phyloP scores from a whole-genome alignment of 192 early-diverging fungal genomes.

The Dispira simplex region DNA sequence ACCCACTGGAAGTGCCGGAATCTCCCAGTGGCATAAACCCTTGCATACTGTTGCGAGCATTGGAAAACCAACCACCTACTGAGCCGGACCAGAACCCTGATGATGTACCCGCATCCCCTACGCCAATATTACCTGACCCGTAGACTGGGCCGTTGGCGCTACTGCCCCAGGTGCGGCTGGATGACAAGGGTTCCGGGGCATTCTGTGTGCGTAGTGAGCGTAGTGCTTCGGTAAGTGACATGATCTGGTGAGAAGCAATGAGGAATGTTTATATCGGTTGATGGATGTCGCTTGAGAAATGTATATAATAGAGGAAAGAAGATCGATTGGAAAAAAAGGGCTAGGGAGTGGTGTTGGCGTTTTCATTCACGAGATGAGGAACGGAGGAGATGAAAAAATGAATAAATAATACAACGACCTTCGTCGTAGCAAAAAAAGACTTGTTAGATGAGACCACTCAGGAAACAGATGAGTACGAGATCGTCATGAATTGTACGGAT shows the following conservation, averaged over 20 bases:
- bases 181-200: slow-evolving; percentile 4
- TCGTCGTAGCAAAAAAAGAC: no score
- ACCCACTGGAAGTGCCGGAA: not conserved
- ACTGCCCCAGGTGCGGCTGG: not conserved
- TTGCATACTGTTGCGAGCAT: slow-evolving; percentile 19
- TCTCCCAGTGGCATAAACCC: slow-evolving; percentile 15
- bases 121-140: slow-evolving; percentile 5
- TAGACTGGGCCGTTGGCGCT: not conserved
- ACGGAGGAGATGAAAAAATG: no score
- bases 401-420: no score
- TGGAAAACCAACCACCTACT: slow-evolving; percentile 9
- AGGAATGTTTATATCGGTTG: no score
- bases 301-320: no score
- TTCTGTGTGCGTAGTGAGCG: slow-evolving; percentile 4
- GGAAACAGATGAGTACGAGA: no score
- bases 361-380: no score
- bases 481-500: no score
- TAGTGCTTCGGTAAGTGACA: slow-evolving; percentile 9
- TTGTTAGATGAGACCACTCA: no score
- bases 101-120: not conserved
- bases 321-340: no score
- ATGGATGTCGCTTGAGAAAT: no score
- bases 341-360: no score
- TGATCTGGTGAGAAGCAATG: not conserved
- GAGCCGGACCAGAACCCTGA: not conserved